phyloP scores from a whole-genome alignment of 2,329 filamentous ascomycete genomes.

The Xenoacremonium recifei region DNA sequence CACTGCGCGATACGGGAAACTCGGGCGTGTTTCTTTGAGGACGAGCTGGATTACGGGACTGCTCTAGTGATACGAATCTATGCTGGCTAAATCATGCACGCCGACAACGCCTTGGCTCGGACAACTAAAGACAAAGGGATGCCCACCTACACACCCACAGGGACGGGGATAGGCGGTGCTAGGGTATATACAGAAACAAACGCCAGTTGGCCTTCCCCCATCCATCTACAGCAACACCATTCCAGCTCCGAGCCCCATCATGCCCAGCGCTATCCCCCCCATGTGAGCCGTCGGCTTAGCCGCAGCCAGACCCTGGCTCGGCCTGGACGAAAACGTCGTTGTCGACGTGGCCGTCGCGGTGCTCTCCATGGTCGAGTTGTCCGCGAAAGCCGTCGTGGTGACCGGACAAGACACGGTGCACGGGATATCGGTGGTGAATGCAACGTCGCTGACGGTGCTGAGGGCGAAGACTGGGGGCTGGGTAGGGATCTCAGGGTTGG shows the following conservation, averaged over 20 bases:
- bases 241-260: constrained; percentile 28
- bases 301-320: constrained; percentile 20
- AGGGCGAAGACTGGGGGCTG: constrained; percentile 53
- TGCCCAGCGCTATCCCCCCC: constrained; percentile 28
- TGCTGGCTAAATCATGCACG: neutral
- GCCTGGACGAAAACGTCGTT: constrained; percentile 15
- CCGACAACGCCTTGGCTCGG: neutral
- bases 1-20: too few species aligned
- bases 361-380: constrained; percentile 8
- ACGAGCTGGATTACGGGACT: too few species aligned
- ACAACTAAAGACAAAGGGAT: too few species aligned
- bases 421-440: constrained; percentile 43
- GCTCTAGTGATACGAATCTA: neutral
- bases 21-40: too few species aligned
- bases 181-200: neutral
- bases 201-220: too few species aligned
- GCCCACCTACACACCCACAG: too few species aligned
- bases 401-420: constrained; percentile 40
- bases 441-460: constrained; percentile 40
- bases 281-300: constrained; percentile 25
- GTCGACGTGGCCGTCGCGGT: constrained; percentile 19
- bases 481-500: constrained; percentile 37
- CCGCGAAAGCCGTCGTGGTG: constrained; percentile 24
- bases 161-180: too few species aligned
- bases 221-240: constrained; percentile 22